Evolutionary conservation across 2,329 filamentous ascomycete genomes (phyloP), one percentile per base, ranked within the genome.

Genomic region (Graphiopsis chlorocephala): DNA sequence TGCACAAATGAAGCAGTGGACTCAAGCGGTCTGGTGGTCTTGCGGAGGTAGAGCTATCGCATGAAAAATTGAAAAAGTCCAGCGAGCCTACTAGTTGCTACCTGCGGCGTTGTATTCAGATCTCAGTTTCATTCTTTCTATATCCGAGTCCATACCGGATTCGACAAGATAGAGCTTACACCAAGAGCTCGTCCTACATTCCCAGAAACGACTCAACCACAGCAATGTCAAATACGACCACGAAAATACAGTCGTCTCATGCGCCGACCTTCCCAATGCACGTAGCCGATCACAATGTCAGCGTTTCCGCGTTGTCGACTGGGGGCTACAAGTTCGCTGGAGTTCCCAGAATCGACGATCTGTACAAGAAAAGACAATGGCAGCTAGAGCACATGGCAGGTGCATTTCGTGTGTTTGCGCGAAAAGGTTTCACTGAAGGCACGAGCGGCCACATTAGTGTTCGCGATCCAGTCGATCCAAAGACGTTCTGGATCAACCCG

Each of bases 361-460:
- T 28, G 35, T 58, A 58, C 35, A 42, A 58, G 33, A 45, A 61
- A 33, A 50, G 58, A 31, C 58, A 50, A 48, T 61, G 58, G 58
- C 58, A 61, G 42, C 28, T 61, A 25, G 58, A 61, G 58, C 58
- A 61, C 28, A 61, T 61, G 58, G 58, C 58, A 17, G 58, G 58
- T n/a, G 58, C 58, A 2, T 61, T 61, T 31, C 38, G 58, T 12
- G 45, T 61, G 1, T 61, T 61, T 20, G 28, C 58, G 20, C 42
- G 45, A 1, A 45, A 31, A 35, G 58, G 58, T 4, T 61, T 61
- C 28, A 35, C 58, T 3, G 69, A 71, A 56, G 68, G 69, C 38
- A 65, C 66, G 5, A 65, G 66, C 38, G 79, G 78, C 2, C 78
- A 80, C 65, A 78, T 80, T 63, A 75, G 71, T 31, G 64, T 78